Evolutionary conservation across 2,329 filamentous ascomycete genomes (phyloP).

Genomic region (Falciphora oryzae): DNA sequence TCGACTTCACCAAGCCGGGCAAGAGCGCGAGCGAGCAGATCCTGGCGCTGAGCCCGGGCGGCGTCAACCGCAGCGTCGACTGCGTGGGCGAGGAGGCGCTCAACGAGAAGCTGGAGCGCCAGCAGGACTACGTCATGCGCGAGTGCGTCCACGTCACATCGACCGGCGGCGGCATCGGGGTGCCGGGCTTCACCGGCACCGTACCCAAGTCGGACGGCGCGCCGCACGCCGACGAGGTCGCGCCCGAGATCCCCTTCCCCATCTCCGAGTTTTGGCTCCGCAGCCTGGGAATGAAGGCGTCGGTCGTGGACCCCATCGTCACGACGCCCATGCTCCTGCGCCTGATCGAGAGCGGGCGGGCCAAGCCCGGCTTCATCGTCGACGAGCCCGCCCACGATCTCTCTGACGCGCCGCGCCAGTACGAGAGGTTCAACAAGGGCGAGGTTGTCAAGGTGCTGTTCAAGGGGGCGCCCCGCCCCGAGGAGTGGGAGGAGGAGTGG

Average conservation of each 20-base stretch:
- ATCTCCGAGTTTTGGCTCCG: slow-evolving; percentile 18
- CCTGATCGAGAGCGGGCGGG: slow-evolving; percentile 21
- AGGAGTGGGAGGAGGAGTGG: slow-evolving; percentile 5
- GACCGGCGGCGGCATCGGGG: slow-evolving; percentile 18
- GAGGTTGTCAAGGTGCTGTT: slow-evolving; percentile 20
- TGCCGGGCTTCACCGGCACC: slow-evolving; percentile 18
- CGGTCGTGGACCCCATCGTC: slow-evolving; percentile 12
- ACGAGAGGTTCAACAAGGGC: slow-evolving; percentile 20
- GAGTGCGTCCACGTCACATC: slow-evolving; percentile 17
- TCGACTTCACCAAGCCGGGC: slow-evolving; percentile 17
- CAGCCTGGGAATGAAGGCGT: slow-evolving; percentile 13
- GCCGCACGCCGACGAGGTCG: slow-evolving; percentile 13
- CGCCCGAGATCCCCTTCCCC: slow-evolving; percentile 15
- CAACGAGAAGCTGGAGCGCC: slow-evolving; percentile 15
- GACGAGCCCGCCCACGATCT: slow-evolving; percentile 20
- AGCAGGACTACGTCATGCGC: slow-evolving; percentile 16
- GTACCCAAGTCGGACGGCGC: slow-evolving; percentile 12
- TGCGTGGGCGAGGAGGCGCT: slow-evolving; percentile 18
- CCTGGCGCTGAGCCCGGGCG: slow-evolving; percentile 14
- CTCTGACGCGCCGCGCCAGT: slow-evolving; percentile 24
- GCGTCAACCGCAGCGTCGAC: slow-evolving; percentile 19
- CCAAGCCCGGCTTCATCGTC: slow-evolving; percentile 24
- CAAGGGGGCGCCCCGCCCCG: slow-evolving; percentile 5
- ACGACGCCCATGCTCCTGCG: slow-evolving; percentile 16
- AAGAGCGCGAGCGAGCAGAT: slow-evolving; percentile 18